Evolutionary conservation across 2,329 filamentous ascomycete genomes (phyloP).

Genomic region (Pseudopyrenochaeta lycopersici): DNA sequence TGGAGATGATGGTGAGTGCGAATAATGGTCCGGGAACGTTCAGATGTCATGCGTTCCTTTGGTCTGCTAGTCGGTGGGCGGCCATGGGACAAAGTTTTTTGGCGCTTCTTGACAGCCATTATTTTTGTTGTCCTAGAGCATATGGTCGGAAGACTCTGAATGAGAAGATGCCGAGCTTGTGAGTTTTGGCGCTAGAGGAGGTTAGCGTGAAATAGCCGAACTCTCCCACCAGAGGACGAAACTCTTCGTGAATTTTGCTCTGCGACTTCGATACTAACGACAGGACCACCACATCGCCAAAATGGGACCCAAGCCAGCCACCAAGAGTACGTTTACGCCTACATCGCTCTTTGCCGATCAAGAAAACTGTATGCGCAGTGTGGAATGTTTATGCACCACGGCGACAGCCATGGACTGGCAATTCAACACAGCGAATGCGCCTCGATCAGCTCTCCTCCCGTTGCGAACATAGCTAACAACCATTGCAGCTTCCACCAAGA

Average conservation of each 20-base stretch:
- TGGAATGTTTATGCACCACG: conserved; percentile 10
- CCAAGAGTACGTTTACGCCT: conserved; percentile 44
- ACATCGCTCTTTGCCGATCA: conserved; percentile 16
- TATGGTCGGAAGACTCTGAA: conserved; percentile 9
- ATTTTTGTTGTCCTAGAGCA: conserved; percentile 4
- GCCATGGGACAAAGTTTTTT: conserved; percentile 44
- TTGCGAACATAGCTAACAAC: conserved; percentile 34
- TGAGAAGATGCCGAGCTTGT: conserved; percentile 23
- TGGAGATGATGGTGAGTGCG: conserved; percentile 67
- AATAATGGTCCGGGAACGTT: conserved; percentile 66
- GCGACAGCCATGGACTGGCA: conserved; percentile 10
- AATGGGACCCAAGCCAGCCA: conserved; percentile 52
- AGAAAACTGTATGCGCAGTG: conserved; percentile 13
- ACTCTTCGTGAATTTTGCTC: conserved; percentile 25
- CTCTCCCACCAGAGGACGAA: conserved; percentile 21
- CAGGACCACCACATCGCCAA: conserved; percentile 48
- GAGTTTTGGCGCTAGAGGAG: conserved; percentile 25
- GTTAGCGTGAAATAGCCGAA: conserved; percentile 12
- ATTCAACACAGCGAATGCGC: conserved; percentile 31
- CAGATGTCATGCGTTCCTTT: conserved; percentile 60
- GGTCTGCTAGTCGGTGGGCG: conserved; percentile 41
- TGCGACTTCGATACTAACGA: conserved; percentile 44
- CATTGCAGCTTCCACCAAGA: conserved; percentile 66
- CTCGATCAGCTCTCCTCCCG: conserved; percentile 22
- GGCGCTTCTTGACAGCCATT: conserved; percentile 47